Base-by-base conservation (phyloP, 2,329 filamentous ascomycete species). In the Xylariaceae sp. region DNA sequence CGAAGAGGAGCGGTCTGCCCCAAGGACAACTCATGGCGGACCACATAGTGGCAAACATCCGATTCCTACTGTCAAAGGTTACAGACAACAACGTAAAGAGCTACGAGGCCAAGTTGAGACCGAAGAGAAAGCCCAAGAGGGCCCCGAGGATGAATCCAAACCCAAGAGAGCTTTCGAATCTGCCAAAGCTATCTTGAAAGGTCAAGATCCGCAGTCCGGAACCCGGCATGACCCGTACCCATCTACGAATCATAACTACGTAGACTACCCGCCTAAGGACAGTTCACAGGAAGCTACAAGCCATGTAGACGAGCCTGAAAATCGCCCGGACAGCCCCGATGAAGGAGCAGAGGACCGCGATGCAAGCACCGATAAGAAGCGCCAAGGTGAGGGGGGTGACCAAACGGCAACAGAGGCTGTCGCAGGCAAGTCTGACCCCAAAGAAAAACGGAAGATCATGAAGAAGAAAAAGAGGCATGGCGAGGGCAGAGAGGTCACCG, bases 401-500 rank as follows among this genome's bases (percentile, higher is more conserved):
- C 57, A 66, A 28, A 61, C 70, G 1, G 69, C 67, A 12, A 72
- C 71, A 1, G 71, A 74, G 48, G 53, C 62, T 2, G 71, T 68
- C 9, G 71, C 68, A 2, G 63, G 65, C n/a, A 59, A 71, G 1
- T 58, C 71, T 31, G 72, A 78, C 46, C 72, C 75, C 2, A 77
- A 71, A 57, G 67, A 75, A 53, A 75, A 77, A 62, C 73, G 76
- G 19, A 79, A 78, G 51, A 68, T 71, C 7, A 74, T 76, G 63
- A 77, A 79, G 60, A 74, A 73, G 51, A 67, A 61, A 11, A 72
- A 71, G 45, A 66, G 69, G 43, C 72, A 76, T 45, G 71, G 72
- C 41, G 75, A 72, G n/a, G 75, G 77, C n/a, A 72, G 78, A 53
- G 77, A 87, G 63, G 86, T 89, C 43, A 89, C 86, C 1, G 87